Evolutionary conservation across 371 early-diverging fungal genomes (phyloP), one percentile per base, ranked within the genome.

Genomic region (Syncephalastrum contaminatum): DNA sequence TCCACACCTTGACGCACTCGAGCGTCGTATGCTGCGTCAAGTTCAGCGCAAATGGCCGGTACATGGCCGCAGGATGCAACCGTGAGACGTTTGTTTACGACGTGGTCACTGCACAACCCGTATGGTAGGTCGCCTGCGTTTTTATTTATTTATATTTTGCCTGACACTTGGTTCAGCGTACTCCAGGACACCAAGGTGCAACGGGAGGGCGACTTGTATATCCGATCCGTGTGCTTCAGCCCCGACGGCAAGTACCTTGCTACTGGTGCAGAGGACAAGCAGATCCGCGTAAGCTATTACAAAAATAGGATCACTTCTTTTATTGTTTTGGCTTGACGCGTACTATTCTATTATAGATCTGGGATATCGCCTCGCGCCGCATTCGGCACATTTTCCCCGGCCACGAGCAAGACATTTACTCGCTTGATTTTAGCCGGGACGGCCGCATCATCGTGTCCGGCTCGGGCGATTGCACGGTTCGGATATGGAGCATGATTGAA

Each of bases 21-120:
- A 87, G 89, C 62, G 98, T 98, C 15, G 98, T 97, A 5, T 98
- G 98, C 74, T 98, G 96, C 70, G 97, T 97, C 48, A 89, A 90
- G 54, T 98, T 97, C 62, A 95, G 95, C 59, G 76, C 84, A 15
- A 95, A 96, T 66, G 97, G 97, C 46, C 86, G 89, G 58, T 89
- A 84, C 56, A 80, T 98, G 42, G 98, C 97, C 20, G 94, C 97
- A 1, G 98, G 98, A 5, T 96, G 95, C 79, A 97, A 97, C 71
- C 87, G 89, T 45, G 87, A 83, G 30, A 91, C 96, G 1, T 91
- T 89, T 62, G 89, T 98, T 48, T 97, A 88, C 69, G 95, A 94
- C 69, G 89, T 89, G 25, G 67, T 66, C 5, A 87, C 88, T 4
- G 90, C 93, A 14, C 69, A 77, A 53, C 84, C 80, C 56, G 80